These are phyloP conservation scores for Termitomyces bulborhizus DNA, from an alignment of 768 basidiomycete genomes.

Conservation along the genomic window DNA sequence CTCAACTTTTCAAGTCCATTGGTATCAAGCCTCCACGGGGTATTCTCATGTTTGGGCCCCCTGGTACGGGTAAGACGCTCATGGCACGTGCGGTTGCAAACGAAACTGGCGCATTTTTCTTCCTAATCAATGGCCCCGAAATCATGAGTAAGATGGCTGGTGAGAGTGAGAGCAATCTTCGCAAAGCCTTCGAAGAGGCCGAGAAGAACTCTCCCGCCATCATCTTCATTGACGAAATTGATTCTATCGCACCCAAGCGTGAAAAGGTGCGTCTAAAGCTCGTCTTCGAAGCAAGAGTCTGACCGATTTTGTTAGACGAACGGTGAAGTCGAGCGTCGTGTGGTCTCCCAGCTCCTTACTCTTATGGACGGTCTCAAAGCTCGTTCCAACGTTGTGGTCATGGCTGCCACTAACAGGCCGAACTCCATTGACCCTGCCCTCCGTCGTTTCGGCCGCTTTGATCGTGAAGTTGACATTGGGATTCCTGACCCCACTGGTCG, in stretches of 20 bases:
- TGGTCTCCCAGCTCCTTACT: conserved; percentile 96
- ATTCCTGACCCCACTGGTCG: conserved; percentile 99
- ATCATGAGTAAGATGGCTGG: conserved; percentile 99
- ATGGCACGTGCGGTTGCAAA: conserved; percentile 99
- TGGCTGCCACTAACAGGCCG: conserved; percentile 98
- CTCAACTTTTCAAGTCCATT: conserved; percentile 99
- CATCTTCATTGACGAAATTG: conserved; percentile 99
- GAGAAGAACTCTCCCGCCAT: conserved; percentile 99
- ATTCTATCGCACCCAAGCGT: conserved; percentile 99
- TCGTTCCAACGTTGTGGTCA: conserved; percentile 98
- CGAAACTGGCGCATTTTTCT: conserved; percentile 99
- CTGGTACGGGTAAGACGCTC: conserved; percentile 98
- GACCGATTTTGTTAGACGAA: conserved; percentile 63
- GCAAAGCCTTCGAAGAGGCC: conserved; percentile 99
- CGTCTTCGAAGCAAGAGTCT: not conserved
- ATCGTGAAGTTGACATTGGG: conserved; percentile 98
- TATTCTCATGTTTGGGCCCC: conserved; percentile 97
- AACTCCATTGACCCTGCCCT: conserved; percentile 99
- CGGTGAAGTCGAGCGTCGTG: conserved; percentile 98
- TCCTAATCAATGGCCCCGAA: conserved; percentile 99
- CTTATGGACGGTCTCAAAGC: conserved; percentile 99
- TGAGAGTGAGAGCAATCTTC: conserved; percentile 93
- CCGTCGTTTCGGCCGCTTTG: conserved; percentile 97
- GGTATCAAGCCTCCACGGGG: conserved; percentile 99
- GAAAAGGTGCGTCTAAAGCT: conserved; percentile 69